Conservation (phyloP, 768 basidiomycete species). For the Sporobolomyces roseus region DNA sequence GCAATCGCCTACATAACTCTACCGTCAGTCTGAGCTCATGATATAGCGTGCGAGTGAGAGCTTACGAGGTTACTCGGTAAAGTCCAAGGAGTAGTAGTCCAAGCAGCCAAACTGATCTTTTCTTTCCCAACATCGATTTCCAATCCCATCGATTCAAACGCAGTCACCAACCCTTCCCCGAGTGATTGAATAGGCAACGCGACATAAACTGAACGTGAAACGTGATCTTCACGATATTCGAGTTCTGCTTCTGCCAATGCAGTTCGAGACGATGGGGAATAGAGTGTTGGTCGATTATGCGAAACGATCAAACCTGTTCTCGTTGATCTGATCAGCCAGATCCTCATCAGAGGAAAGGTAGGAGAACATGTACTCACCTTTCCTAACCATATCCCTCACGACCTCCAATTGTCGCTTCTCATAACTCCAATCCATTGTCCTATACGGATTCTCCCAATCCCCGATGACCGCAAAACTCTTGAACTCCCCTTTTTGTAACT, state of each 20-base stretch:
- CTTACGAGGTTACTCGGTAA: conserved; percentile 88
- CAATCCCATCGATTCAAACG: not conserved
- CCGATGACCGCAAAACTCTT: conserved; percentile 75
- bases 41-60: conserved; percentile 1
- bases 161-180: conserved; percentile 30
- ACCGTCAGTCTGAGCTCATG: not conserved
- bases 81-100: conserved; percentile 99
- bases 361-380: conserved; percentile 55
- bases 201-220: conserved; percentile 83
- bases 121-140: not conserved
- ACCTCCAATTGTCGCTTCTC: conserved; percentile 81
- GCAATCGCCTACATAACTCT: conserved; percentile 68
- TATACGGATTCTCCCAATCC: conserved; percentile 75
- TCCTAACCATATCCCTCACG: conserved; percentile 82
- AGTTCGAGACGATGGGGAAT: conserved; percentile 88
- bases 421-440: conserved; percentile 85
- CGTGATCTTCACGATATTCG: conserved; percentile 79
- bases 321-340: not conserved
- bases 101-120: conserved; percentile 65
- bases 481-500: conserved; percentile 73
- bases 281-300: conserved; percentile 83
- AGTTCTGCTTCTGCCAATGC: conserved; percentile 94
- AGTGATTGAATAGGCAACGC: conserved; percentile 59
- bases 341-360: not conserved
- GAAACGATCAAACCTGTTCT: conserved; percentile 77